A percentile compares a stretch with the other conserved stretches of the same genome.
phyloP scores from a whole-genome alignment of 352 stramenopile genomes.

The Phytophthora boehmeriae region DNA sequence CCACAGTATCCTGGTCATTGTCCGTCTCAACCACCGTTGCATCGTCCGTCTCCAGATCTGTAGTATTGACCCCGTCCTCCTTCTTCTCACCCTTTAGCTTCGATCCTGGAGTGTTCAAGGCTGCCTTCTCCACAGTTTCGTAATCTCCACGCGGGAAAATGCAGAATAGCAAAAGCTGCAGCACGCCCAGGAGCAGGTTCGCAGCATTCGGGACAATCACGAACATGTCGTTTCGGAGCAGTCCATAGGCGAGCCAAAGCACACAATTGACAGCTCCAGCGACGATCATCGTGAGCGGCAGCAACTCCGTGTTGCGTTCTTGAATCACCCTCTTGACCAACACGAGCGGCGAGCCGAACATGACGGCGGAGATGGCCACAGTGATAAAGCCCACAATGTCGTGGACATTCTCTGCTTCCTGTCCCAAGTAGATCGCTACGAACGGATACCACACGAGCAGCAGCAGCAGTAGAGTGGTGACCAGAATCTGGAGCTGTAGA shows the following conservation, averaged over 20 bases:
- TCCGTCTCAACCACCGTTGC: slow-evolving; percentile 14
- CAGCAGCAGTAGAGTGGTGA: slow-evolving; percentile 24
- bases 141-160: slow-evolving; percentile 35
- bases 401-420: slow-evolving; percentile 28
- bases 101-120: slow-evolving; percentile 2
- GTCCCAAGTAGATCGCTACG: slow-evolving; percentile 27
- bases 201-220: slow-evolving; percentile 66
- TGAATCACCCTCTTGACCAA: slow-evolving; percentile 54
- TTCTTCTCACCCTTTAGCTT: slow-evolving; percentile 12
- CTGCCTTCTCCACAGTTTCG: slow-evolving; percentile 33
- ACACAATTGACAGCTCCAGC: slow-evolving; percentile 52
- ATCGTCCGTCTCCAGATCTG: slow-evolving; percentile 9
- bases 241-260: slow-evolving; percentile 60
- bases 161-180: slow-evolving; percentile 61
- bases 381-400: slow-evolving; percentile 57
- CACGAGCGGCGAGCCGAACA: slow-evolving; percentile 67
- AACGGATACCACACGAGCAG: slow-evolving; percentile 45
- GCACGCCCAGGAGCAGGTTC: slow-evolving; percentile 58
- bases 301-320: slow-evolving; percentile 41
- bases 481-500: slow-evolving; percentile 33
- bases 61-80: slow-evolving; percentile 10
- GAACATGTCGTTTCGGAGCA: slow-evolving; percentile 56
- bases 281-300: slow-evolving; percentile 60
- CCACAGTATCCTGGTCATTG: slow-evolving; percentile 10
- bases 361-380: slow-evolving; percentile 60